Evolutionary conservation across 192 early-diverging fungal species (phyloP).

Genomic region (Podochytrium sp.): DNA sequence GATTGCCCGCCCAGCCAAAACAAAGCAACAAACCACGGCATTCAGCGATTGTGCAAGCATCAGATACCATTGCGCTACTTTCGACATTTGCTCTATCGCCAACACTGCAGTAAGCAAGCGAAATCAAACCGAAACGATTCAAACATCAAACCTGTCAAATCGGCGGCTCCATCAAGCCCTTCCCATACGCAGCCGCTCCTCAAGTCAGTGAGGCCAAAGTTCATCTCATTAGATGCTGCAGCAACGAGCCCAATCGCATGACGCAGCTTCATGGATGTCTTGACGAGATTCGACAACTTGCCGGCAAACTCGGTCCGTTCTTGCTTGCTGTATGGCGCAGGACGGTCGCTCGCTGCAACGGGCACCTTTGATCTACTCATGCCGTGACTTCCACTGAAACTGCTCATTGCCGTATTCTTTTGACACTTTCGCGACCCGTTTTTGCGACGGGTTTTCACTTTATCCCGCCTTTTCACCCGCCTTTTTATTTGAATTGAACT

Average conservation of each 20-base stretch:
- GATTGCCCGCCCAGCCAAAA: no score
- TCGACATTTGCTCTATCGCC: not conserved
- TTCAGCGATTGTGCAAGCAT: slow-evolving; percentile 4
- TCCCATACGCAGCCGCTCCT: slow-evolving; percentile 3
- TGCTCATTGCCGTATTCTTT: not conserved
- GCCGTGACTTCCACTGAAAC: not conserved
- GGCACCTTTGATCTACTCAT: no score
- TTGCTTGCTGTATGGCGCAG: slow-evolving; percentile 15
- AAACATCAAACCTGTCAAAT: not conserved
- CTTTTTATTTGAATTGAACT: no score
- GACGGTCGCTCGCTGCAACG: not conserved
- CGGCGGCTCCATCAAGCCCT: not conserved
- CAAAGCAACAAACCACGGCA: slow-evolving; percentile 1
- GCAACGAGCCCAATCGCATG: not conserved
- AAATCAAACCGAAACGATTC: not conserved
- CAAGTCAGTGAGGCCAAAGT: not conserved
- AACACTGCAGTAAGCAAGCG: not conserved
- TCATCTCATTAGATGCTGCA: not conserved
- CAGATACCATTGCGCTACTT: not conserved
- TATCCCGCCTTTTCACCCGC: no score
- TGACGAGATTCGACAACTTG: not conserved
- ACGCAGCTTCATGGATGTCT: not conserved
- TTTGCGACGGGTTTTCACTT: not conserved
- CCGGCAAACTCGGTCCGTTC: slow-evolving; percentile 18
- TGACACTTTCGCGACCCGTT: not conserved